These are phyloP conservation scores for Medicago truncatula DNA, from an alignment of 306 rosid genomes.

Conservation along the genomic window MtrunA17r5.0-ANR NC_053048.1:54301501-54302000, in stretches of 20 bases:
- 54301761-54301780: constrained; percentile 46
- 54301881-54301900: not conserved
- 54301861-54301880: not conserved
- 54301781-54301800: constrained; percentile 45
- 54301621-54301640: constrained; percentile 31
- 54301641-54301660: not conserved
- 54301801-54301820: constrained; percentile 52
- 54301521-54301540: constrained; percentile 39
- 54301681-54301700: constrained; percentile 44
- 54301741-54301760: not conserved
- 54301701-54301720: not conserved
- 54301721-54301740: constrained; percentile 21
- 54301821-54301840: constrained; percentile 37
- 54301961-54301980: no score
- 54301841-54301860: not conserved
- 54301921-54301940: no score
- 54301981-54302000: no score
- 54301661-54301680: constrained; percentile 64
- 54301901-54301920: not conserved
- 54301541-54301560: constrained; percentile 46
- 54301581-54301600: constrained; percentile 38
- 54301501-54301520: constrained; percentile 36
- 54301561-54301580: constrained; percentile 46
- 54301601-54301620: not conserved
- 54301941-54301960: no score